Conservation (phyloP, 352 stramenopile species). For the Thalassiosira allenii region DNA sequence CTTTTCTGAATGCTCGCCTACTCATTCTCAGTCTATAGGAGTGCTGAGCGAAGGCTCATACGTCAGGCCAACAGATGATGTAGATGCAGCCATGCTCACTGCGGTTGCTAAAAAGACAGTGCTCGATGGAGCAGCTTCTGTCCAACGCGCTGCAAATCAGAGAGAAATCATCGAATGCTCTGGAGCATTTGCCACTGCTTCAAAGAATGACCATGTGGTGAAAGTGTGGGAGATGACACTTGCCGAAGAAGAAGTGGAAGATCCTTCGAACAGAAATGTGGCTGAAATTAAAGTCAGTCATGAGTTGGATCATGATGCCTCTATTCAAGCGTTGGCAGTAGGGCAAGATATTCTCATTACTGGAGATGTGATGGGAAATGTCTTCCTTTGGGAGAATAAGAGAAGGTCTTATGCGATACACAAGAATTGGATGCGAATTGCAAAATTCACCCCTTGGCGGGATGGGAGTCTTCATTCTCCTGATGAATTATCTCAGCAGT, state of each 20-base stretch:
- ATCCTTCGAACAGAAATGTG: conserved; percentile 30
- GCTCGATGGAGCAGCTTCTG: conserved; percentile 15
- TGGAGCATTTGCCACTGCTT: conserved; percentile 47
- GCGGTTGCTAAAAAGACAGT: conserved; percentile 34
- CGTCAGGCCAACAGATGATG: conserved; percentile 48
- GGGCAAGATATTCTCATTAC: conserved; percentile 46
- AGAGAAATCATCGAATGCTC: conserved; percentile 49
- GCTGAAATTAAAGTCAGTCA: conserved; percentile 32
- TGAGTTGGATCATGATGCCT: conserved; percentile 41
- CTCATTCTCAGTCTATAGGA: conserved; percentile 25
- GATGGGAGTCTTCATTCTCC: neutral
- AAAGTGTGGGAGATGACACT: conserved; percentile 48
- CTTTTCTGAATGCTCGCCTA: conserved; percentile 37
- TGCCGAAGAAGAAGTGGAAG: conserved; percentile 16
- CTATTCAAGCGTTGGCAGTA: conserved; percentile 32
- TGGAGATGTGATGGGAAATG: conserved; percentile 51
- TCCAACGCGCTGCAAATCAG: conserved; percentile 40
- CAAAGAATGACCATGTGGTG: conserved; percentile 27
- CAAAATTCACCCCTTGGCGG: neutral
- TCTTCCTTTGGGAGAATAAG: conserved; percentile 25
- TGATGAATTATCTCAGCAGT: neutral
- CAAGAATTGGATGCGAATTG: neutral
- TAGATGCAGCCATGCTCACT: conserved; percentile 46
- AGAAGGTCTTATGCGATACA: neutral
- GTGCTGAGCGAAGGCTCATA: conserved; percentile 42